phyloP scores from a whole-genome alignment of 2,329 filamentous ascomycete genomes.

The Trichoderma semiorbis region DNA sequence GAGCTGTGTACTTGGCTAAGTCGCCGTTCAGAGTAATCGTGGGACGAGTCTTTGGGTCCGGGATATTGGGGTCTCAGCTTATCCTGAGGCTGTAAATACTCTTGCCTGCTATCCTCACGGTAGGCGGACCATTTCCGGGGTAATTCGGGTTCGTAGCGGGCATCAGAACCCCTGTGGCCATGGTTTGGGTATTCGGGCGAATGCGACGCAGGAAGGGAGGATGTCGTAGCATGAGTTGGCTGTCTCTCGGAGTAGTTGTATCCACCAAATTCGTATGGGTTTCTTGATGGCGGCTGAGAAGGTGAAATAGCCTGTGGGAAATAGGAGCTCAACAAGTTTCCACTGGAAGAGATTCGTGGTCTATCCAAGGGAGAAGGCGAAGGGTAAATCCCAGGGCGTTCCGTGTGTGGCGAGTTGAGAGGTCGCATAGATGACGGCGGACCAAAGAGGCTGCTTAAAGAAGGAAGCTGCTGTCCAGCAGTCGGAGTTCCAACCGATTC shows the following conservation, averaged over 20 bases:
- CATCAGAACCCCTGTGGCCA: slow-evolving; percentile 36
- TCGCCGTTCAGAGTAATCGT: slow-evolving; percentile 29
- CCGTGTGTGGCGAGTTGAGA: slow-evolving; percentile 44
- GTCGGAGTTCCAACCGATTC: slow-evolving; percentile 32
- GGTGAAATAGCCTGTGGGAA: slow-evolving; percentile 42
- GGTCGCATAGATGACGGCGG: slow-evolving; percentile 43
- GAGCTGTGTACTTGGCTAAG: slow-evolving; percentile 21
- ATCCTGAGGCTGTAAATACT: slow-evolving; percentile 39
- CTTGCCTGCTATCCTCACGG: slow-evolving; percentile 40
- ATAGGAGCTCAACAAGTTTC: slow-evolving; percentile 43
- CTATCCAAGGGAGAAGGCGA: slow-evolving; percentile 48
- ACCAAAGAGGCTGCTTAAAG: slow-evolving; percentile 56
- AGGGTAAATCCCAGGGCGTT: slow-evolving; percentile 42
- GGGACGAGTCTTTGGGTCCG: slow-evolving; percentile 32
- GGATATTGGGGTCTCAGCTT: slow-evolving; percentile 37
- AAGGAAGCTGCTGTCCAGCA: slow-evolving; percentile 49
- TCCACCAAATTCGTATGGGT: slow-evolving; percentile 45
- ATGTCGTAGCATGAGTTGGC: slow-evolving; percentile 25
- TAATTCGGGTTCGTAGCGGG: slow-evolving; percentile 35
- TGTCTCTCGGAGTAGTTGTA: slow-evolving; percentile 42
- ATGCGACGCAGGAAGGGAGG: slow-evolving; percentile 42
- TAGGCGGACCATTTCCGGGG: slow-evolving; percentile 37
- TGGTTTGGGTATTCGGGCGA: slow-evolving; percentile 42
- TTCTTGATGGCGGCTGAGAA: slow-evolving; percentile 42
- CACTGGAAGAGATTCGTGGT: slow-evolving; percentile 38